Base-by-base conservation (phyloP, 257 asterid genomes). In the Solanum corneliomulleri region DNA sequence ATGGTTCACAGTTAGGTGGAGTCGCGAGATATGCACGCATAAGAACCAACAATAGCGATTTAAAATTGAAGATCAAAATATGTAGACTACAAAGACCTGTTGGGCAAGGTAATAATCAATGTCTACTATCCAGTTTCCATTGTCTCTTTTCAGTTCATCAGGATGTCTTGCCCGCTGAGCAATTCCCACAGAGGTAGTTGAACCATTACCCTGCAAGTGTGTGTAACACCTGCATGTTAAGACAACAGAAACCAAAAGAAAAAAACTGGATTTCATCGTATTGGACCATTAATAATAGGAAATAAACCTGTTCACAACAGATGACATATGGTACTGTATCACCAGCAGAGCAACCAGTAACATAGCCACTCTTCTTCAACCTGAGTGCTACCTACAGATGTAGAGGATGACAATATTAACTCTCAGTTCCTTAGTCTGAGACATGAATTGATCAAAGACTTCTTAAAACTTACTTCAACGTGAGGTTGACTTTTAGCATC, bases 81-180 rank as follows among this genome's bases (percentile, higher is more conserved):
- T 27, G 62, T 81, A 71, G 41, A 85, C 27, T 77, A 15, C 83
- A 81, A 71, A 72, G 64, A 95, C 99, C 99, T 97, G 99, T 86
- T 97, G 99, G 20, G 99, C 98, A 69, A 97, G 98, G 93, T 97
- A 97, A 89, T 97, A 97, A 74, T 96, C 98, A 88, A 97, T 94
- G 93, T 97, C 99, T 89, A 97, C 88, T 37, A 94, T 95, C 98
- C 99, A 97, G 87, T 89, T 95, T 66, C 86, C 95, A 80, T 92
- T 94, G 92, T 94, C 96, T 78, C 64, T 92, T 89, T 91, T 96
- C 90, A 97, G 94, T 90, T 97, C 99, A 88, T 96, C 99, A 20
- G 99, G 99, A 92, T 97, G 99, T 83, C 98, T 97, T 82, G 99
- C 99, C 83, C 99, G 96, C 90, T 93, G 99, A 87, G 99, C 95